A percentile compares a stretch with the other conserved stretches of the same genome.
These are phyloP conservation scores for Alternaria conjuncta DNA, from an alignment of 2,329 filamentous ascomycete genomes.

Conservation along the genomic window DNA sequence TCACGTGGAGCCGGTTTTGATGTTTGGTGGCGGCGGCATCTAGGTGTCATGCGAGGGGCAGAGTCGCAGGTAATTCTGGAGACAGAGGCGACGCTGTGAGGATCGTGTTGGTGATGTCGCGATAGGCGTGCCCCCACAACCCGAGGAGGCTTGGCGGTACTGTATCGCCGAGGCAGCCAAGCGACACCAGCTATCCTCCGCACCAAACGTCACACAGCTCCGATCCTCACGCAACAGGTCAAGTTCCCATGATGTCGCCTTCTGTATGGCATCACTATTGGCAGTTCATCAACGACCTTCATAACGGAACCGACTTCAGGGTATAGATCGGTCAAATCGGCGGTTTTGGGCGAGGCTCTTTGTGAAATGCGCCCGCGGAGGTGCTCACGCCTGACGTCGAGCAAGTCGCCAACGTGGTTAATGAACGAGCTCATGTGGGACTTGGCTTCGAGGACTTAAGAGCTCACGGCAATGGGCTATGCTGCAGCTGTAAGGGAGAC, in stretches of 20 bases:
- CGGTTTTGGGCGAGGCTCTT: background rate
- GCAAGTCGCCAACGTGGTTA: background rate
- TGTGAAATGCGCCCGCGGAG: background rate
- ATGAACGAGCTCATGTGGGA: background rate
- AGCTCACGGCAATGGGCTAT: background rate
- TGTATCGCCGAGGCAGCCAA: background rate
- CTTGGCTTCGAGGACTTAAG: background rate
- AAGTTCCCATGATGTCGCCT: background rate
- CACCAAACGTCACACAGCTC: background rate
- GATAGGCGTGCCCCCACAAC: background rate
- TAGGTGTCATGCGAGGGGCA: background rate
- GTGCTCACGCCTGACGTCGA: background rate
- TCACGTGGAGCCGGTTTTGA: background rate
- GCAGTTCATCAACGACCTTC: background rate
- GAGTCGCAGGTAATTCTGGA: too few species aligned
- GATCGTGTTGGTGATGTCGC: background rate
- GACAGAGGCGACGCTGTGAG: background rate
- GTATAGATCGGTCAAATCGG: background rate
- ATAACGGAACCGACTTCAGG: background rate
- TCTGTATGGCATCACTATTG: background rate
- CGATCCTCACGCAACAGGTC: background rate
- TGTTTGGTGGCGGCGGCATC: fast-evolving
- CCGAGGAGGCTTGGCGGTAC: background rate
- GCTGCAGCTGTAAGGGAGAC: background rate
- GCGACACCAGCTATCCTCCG: background rate